A percentile compares a stretch with the other conserved stretches of the same genome.
phyloP scores from a whole-genome alignment of 441 rosid species.

The California macrophylla region DNA sequence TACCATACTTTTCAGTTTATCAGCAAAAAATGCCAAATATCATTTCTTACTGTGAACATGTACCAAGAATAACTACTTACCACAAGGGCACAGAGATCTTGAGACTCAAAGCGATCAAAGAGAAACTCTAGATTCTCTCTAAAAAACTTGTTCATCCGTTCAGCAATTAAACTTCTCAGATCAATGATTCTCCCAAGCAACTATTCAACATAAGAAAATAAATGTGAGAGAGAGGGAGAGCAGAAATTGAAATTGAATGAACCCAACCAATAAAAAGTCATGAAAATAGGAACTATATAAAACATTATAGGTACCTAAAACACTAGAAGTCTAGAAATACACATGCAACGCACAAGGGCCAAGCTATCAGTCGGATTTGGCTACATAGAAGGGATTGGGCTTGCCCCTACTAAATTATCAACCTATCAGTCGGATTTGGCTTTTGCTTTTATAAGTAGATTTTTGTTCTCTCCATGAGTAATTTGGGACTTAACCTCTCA shows the following conservation, averaged over 20 bases:
- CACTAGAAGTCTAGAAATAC: background rate
- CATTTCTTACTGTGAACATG: conserved; percentile 4
- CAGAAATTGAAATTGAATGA: conserved; percentile 7
- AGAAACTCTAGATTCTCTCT: conserved; percentile 98
- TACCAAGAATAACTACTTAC: conserved; percentile 32
- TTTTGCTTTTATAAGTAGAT: background rate
- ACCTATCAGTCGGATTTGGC: background rate
- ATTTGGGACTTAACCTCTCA: background rate
- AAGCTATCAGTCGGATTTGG: too few relatives aligned
- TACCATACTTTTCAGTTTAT: conserved; percentile 14
- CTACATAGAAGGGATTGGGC: background rate
- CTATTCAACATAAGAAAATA: conserved; percentile 34
- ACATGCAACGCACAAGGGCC: background rate
- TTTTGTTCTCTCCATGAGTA: background rate
- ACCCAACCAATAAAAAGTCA: background rate
- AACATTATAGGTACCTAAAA: too few relatives aligned
- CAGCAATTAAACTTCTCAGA: conserved; percentile 81
- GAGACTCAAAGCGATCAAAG: conserved; percentile 92
- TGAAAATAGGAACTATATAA: background rate
- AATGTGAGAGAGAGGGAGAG: conserved; percentile 16
- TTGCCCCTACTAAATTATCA: background rate
- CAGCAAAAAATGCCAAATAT: conserved; percentile 5
- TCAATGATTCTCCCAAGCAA: conserved; percentile 91
- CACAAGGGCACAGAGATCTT: conserved; percentile 90
- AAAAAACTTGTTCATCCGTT: conserved; percentile 82